Evolutionary conservation across 2,329 filamentous ascomycete species (phyloP), one percentile per base, ranked within the genome.

Genomic region (Pleoardoris graminearum): DNA sequence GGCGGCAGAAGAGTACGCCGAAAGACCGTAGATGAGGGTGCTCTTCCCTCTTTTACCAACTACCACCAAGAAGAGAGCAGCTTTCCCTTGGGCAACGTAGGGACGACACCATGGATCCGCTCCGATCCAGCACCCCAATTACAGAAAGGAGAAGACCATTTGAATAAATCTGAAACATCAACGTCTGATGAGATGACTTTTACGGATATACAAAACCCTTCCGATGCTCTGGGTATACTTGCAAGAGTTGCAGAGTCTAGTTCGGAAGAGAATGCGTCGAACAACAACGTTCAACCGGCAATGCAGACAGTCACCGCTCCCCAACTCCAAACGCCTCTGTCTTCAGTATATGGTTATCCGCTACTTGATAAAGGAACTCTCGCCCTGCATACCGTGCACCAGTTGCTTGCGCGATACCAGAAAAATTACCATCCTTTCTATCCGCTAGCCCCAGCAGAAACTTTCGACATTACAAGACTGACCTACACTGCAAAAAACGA

Each of bases 361-460:
- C 66, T 78, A 27, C 63, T 79, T 7, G 70, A 74, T 30, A 68
- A 74, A 17, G 77, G 76, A 5, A 62, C 69, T 6, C 66, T 80
- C 7, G 73, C 73, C 0, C 59, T 75, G 19, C 75, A 77, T 12
- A 80, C 78, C 16, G 74, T 85, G 30, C 79, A 78, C 57, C 75
- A 80, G 57, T 72, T 85, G 35, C 75, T 85, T 16, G 70, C 75
- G 33, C 83, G 85, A 23, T 89, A 87, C 60, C 83, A 82, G 50
- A 77, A 85, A 51, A 79, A 84, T 55, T 89, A 87, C 59, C 86
- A 90, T 62, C 84, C 85, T 0, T 89, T 86, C 72, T 87, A 88
- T 50, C 87, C 87, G 0, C 75, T 90, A 22, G 86, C 87, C 0
- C 84, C 86, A 8, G 76, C 78, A 32, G 79, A 81, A 57, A 82